Percentiles rank a stretch among this genome's conserved stretches.
phyloP scores from a whole-genome alignment of 2,329 filamentous ascomycete species.

The Cladophialophora carrionii region DNA sequence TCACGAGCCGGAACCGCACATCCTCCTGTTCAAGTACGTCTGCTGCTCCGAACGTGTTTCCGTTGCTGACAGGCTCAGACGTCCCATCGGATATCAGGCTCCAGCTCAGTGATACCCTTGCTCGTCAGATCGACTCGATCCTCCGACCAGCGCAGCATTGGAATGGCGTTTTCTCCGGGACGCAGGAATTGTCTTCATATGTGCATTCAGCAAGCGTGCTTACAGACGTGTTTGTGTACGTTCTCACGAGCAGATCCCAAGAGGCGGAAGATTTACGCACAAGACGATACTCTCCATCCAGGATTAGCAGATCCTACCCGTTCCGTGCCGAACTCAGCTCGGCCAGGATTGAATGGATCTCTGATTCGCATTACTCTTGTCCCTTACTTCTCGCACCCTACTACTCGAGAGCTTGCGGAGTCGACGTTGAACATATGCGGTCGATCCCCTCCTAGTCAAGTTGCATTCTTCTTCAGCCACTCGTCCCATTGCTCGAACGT shows the following conservation, averaged over 20 bases:
- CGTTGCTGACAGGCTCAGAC: conserved; percentile 54
- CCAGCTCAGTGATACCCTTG: conserved; percentile 51
- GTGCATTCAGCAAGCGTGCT: conserved; percentile 36
- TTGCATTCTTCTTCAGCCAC: conserved; percentile 71
- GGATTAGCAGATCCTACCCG: conserved; percentile 28
- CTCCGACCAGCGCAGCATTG: conserved; percentile 35
- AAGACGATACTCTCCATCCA: conserved; percentile 26
- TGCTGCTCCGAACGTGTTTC: not conserved
- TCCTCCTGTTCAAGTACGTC: conserved; percentile 94
- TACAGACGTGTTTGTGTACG: conserved; percentile 31
- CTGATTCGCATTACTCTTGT: not conserved
- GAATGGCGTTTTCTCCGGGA: conserved; percentile 34
- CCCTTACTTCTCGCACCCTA: not conserved
- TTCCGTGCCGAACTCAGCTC: conserved; percentile 6
- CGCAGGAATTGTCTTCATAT: conserved; percentile 27
- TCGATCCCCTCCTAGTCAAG: conserved; percentile 43
- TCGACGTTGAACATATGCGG: not conserved
- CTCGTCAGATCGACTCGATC: conserved; percentile 16
- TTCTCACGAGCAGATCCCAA: conserved; percentile 29
- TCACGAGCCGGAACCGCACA: conserved; percentile 97
- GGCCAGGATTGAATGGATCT: conserved; percentile 6
- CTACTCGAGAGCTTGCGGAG: not conserved
- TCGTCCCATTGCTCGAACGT: conserved; percentile 79
- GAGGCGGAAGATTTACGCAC: conserved; percentile 26
- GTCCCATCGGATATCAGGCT: conserved; percentile 81